Evolutionary conservation across 768 basidiomycete genomes (phyloP).

Genomic region (Boletus bicolor): DNA sequence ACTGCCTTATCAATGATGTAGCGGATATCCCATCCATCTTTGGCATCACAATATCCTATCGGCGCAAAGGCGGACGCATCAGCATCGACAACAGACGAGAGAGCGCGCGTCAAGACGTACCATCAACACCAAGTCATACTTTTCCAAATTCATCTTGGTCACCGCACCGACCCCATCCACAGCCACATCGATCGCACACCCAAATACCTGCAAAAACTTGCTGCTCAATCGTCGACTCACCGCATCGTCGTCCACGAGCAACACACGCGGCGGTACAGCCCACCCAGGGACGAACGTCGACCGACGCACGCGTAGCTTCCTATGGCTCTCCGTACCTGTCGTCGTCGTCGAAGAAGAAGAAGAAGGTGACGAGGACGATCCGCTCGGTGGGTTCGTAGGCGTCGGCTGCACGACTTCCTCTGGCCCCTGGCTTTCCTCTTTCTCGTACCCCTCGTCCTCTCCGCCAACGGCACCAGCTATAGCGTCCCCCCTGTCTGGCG

Average conservation of each 20-base stretch:
- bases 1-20: conserved; percentile 90
- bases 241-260: conserved; percentile 94
- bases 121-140: conserved; percentile 96
- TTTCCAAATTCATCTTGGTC: conserved; percentile 93
- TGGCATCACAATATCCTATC: conserved; percentile 92
- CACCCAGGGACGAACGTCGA: conserved; percentile 86
- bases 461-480: conserved; percentile 17
- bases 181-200: conserved; percentile 91
- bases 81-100: not conserved
- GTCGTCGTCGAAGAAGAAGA: conserved; percentile 14
- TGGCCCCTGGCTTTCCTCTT: conserved; percentile 27
- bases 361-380: conserved; percentile 15
- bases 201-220: conserved; percentile 95
- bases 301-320: conserved; percentile 64
- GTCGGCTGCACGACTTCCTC: conserved; percentile 44
- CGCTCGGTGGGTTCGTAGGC: conserved; percentile 23
- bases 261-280: conserved; percentile 86
- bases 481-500: conserved; percentile 21
- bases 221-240: conserved; percentile 84
- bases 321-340: conserved; percentile 11
- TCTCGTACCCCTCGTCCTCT: conserved; percentile 23
- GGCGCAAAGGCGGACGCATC: not conserved
- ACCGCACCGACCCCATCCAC: conserved; percentile 92
- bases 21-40: conserved; percentile 86
- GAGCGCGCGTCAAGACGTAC: conserved; percentile 40